Evolutionary conservation across 2,329 filamentous ascomycete species (phyloP), one percentile per base, ranked within the genome.

Genomic region (Fusarium bactridioides): DNA sequence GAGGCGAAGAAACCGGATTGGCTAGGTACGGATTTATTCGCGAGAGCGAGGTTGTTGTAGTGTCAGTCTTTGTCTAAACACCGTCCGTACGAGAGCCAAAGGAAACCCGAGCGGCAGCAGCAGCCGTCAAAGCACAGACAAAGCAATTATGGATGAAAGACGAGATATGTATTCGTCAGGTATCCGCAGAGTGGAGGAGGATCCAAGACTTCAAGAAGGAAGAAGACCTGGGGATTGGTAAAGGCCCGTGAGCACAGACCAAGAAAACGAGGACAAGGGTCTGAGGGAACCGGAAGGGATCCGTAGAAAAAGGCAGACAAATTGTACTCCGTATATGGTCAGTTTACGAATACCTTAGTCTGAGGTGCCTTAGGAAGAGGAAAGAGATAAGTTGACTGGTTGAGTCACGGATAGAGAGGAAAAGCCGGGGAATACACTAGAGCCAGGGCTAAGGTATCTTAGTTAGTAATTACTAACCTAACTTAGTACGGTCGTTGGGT

Each of bases 181-280:
- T 57, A 29, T 29, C 13, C 25, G 44, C 29, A 57, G 70, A 73
- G 67, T 44, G 69, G 69, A 69, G 64, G 69, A 69, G 56, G 70
- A 60, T 55, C 54, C 48, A 50, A 62, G 65, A 60, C 69, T 47
- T 66, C 40, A 64, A 59, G 51, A 54, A 65, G 41, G 51, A 50
- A 57, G 70, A 67, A 35, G 64, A 66, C 64, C 70, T 73, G 70
- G 66, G 70, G 70, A 73, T 66, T 73, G 70, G 67, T 51, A 61
- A 50, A 69, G 70, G 69, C 61, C 66, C 67, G 66, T 64, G 70
- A 70, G 70, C 55, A 64, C 67, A 59, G 70, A 64, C 61, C 50
- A 51, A 54, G 50, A 40, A 68, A 68, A 51, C 59, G 60, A 67
- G 66, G 67, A 40, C 67, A 64, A 70, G 70, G 69, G 65, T 57